Base-by-base conservation (phyloP, 805 yeast species). In the Saccharomycopsis schoenii region DNA sequence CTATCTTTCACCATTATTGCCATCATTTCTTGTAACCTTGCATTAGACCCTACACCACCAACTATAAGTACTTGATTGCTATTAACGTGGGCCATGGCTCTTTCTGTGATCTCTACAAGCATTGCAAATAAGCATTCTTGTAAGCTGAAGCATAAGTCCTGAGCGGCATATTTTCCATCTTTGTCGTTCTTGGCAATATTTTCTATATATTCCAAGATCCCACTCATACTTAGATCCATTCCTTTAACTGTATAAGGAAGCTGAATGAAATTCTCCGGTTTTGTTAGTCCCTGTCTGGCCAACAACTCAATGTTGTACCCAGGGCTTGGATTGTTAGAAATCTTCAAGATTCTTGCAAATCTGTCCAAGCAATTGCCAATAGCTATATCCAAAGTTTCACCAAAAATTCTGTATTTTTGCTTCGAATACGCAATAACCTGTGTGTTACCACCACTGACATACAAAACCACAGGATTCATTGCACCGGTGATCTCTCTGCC, bases 401-500 rank as follows among this genome's bases (percentile, higher is more conserved):
- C 99, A 72, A 94, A 94, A n/a, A 94, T 94, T 66, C 99, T 80
- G 73, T 94, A 94, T 67, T 96, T 73, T 69, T 93, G 97, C 67
- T 87, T 88, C 3, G 97, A 88, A 72, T 94, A 94, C 1, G 99
- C 99, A 71, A 94, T 94, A 21, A 94, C 96, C 72, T 94, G 99
- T 1, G 99, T 94, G 72, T 94, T 94, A 58, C 99, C 99, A 15
- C 99, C 99, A 72, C 97, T 89, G 11, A 94, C 99, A 69, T 94
- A 94, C 58, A 94, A 76, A 10, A 94, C 99, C 57, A 94, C 98
- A 0, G 99, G 99, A 69, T 94, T 93, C n/a, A 78, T 80, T 0
- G 98, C 98, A n/a, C 94, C 96, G 0, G 99, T 94, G 69, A 94
- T 93, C 69, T 93, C 98, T 63, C 99, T 77, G 12, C 99, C 99